Evolutionary conservation across 108 stramenopile species (phyloP), one percentile per base, ranked within the genome.

Genomic region (Bacterosira constricta): DNA sequence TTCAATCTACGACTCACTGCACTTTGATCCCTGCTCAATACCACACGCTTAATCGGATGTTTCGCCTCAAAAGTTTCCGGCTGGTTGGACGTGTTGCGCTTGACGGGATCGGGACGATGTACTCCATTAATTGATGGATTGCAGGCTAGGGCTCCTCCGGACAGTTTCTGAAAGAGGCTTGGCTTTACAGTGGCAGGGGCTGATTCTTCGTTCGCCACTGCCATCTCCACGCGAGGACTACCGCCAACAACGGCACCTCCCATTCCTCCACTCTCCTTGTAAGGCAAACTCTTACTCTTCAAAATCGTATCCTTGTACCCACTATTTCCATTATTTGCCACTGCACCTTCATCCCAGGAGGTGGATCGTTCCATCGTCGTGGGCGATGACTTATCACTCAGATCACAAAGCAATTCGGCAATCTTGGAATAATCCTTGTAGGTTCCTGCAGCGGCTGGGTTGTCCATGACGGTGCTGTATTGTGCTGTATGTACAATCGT

Each of bases 61-160:
- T 92, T 92, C 3, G 91, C 88, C 50, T 90, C 88, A 17, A 63
- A 35, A 21, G 63, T 82, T 70, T 93, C 92, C 32, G 85, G 81
- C 58, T 93, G 92, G 68, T 93, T 76, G 10, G 89, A 90, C 31
- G 92, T 93, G 27, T 84, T 80, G 9, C 92, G 80, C 71, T 93
- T 93, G 12, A 93, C 77, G 31, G 87, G 81, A 36, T 85, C 77
- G 27, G 92, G 92, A 44, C 83, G 60, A 25, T 80, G 66, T 3
- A 56, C 58, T 1, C 59, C 69, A 41, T 62, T 27, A 1, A 17
- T 10, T 27, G 25, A 20, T 38, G 4, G 13, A 47, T 4, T 57
- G 37, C 60, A 70, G 11, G 18, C 36, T 51, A 70, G 11, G 18
- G 26, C 38, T 18, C 75, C 75, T 23, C 75, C 75, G 6, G 75